Evolutionary conservation across 129 eudicot genomes (phyloP).

Genomic region (Flaveria trinervia): DNA sequence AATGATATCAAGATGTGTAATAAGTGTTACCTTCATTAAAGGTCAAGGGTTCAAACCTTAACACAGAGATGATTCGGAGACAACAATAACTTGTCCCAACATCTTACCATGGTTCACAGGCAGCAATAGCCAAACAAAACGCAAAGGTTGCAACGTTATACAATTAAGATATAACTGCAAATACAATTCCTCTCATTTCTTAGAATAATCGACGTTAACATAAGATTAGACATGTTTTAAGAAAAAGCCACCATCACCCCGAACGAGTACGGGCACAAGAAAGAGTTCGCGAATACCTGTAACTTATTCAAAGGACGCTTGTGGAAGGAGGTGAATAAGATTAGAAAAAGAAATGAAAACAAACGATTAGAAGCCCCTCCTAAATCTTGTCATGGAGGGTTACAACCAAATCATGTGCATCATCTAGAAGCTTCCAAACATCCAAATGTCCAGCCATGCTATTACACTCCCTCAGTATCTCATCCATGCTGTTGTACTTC

Average conservation of each 20-base stretch:
- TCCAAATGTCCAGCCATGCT: constrained; percentile 83
- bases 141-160: constrained; percentile 8
- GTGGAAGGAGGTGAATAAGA: not conserved
- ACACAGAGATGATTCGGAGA: too few species aligned
- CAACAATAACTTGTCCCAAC: not conserved
- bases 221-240: constrained; percentile 7
- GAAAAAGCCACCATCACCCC: constrained; percentile 43
- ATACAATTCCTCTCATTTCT: not conserved
- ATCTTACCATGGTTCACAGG: not conserved
- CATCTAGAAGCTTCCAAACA: constrained; percentile 85
- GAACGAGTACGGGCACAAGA: constrained; percentile 37
- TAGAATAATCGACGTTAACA: not conserved
- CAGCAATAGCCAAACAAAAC: not conserved
- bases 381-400: constrained; percentile 73
- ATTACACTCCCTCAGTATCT: constrained; percentile 79
- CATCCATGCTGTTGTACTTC: constrained; percentile 88
- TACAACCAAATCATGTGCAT: constrained; percentile 86
- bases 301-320: not conserved
- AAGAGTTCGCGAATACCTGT: constrained; percentile 1
- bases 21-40: too few species aligned
- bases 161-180: constrained; percentile 1
- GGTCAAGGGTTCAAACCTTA: too few species aligned
- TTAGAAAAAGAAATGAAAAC: not conserved
- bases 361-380: constrained; percentile 11
- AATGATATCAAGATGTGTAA: too few species aligned